These are phyloP conservation scores for apple (Malus domestica) DNA, from an alignment of 306 rosid species.

Conservation along the genomic window DNA sequence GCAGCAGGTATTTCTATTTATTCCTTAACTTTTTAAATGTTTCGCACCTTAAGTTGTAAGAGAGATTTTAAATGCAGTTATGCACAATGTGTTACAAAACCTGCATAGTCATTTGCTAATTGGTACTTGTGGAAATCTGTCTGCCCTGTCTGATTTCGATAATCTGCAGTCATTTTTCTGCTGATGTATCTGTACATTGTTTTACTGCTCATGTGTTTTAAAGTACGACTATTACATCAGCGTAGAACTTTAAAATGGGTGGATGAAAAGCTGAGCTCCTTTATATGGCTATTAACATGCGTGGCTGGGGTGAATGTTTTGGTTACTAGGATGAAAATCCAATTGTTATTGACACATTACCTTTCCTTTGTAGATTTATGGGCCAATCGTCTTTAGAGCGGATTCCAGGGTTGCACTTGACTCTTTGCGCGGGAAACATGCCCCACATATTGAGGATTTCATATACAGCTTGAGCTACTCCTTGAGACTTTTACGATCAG, in stretches of 20 bases:
- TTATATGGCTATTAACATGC: too few relatives aligned
- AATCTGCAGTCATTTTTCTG: too few relatives aligned
- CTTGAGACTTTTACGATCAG: slow-evolving; percentile 47
- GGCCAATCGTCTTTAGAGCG: slow-evolving; percentile 63
- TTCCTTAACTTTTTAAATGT: not conserved
- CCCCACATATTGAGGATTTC: slow-evolving; percentile 62
- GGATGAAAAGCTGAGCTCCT: too few relatives aligned
- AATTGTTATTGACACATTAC: not conserved
- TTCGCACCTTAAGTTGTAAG: not conserved
- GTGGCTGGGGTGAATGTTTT: not conserved
- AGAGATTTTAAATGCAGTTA: not conserved
- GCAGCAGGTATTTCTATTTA: slow-evolving; percentile 59
- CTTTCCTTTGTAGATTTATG: slow-evolving; percentile 44
- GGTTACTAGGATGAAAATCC: not conserved
- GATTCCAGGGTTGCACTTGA: slow-evolving; percentile 55
- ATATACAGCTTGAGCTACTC: slow-evolving; percentile 80
- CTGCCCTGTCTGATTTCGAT: too few relatives aligned
- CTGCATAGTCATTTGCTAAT: not conserved
- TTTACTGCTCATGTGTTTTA: too few relatives aligned
- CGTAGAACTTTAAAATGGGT: not conserved
- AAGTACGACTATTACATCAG: not conserved
- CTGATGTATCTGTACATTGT: too few relatives aligned
- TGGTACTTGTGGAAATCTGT: not conserved
- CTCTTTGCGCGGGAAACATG: slow-evolving; percentile 33
- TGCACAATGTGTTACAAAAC: not conserved